These are phyloP conservation scores for Euphorbia lathyris DNA, from an alignment of 345 rosid genomes.

Conservation along the genomic window DNA sequence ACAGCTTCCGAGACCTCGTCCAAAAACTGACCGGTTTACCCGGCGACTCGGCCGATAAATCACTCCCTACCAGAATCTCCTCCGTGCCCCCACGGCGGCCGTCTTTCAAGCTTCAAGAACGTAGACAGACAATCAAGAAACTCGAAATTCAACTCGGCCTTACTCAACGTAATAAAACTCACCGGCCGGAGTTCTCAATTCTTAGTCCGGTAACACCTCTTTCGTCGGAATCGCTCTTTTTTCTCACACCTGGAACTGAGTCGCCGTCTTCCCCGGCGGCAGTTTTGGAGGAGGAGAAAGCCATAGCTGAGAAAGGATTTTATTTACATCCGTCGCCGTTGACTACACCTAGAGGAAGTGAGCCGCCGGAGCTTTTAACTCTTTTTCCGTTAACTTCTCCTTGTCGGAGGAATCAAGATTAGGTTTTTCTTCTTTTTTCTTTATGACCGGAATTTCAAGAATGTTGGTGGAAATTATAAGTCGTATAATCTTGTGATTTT, in stretches of 20 bases:
- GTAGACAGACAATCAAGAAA: conserved; percentile 38
- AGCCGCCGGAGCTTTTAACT: conserved; percentile 22
- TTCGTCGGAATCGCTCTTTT: conserved; percentile 25
- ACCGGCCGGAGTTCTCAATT: neutral
- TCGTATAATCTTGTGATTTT: too few relatives aligned
- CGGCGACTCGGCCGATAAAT: conserved; percentile 12
- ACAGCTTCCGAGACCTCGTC: conserved; percentile 45
- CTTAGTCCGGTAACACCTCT: conserved; percentile 47
- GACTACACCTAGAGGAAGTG: conserved; percentile 24
- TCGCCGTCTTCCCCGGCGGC: conserved; percentile 36
- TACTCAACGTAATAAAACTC: conserved; percentile 10
- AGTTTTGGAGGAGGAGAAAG: conserved; percentile 34
- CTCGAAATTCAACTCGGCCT: conserved; percentile 44
- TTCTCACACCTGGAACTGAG: conserved; percentile 27
- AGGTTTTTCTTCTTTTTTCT: neutral
- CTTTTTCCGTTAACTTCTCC: conserved; percentile 27
- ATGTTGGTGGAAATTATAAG: neutral
- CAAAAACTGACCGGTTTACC: conserved; percentile 45
- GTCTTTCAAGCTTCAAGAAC: conserved; percentile 51
- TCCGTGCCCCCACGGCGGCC: conserved; percentile 36
- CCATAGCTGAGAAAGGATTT: conserved; percentile 24
- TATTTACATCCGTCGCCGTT: conserved; percentile 24
- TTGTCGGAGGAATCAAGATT: conserved; percentile 20
- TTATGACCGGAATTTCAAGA: neutral
- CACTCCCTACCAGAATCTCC: conserved; percentile 22